Percentiles rank a stretch among this genome's conserved stretches.
These are phyloP conservation scores for Penicillium atrosanguineum DNA, from an alignment of 495 filamentous ascomycete species.

Conservation along the genomic window DNA sequence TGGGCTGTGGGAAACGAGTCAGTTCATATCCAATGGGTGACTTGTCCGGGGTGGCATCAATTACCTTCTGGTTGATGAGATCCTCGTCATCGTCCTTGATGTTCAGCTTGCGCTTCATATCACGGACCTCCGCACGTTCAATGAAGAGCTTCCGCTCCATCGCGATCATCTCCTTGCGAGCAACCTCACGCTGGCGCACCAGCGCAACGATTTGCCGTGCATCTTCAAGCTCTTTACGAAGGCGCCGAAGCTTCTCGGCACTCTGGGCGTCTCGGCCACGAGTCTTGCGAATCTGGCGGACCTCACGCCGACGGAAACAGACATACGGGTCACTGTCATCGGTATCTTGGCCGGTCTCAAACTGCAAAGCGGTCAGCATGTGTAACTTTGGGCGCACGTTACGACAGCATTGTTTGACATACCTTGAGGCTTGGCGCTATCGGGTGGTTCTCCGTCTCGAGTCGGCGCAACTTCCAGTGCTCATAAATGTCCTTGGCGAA, in stretches of 20 bases:
- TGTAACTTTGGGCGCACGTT: neutral
- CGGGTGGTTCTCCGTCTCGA: constrained; percentile 60
- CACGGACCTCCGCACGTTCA: constrained; percentile 73
- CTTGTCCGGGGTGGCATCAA: constrained; percentile 13
- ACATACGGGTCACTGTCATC: constrained; percentile 97
- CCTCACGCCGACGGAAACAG: constrained; percentile 94
- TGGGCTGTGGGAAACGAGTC: constrained; percentile 56
- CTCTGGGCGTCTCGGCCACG: constrained; percentile 90
- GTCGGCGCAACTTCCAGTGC: constrained; percentile 79
- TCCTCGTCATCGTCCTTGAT: constrained; percentile 95
- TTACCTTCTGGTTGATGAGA: constrained; percentile 88
- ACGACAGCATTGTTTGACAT: constrained; percentile 6
- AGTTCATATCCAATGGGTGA: constrained; percentile 20
- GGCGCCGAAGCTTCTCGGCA: constrained; percentile 86
- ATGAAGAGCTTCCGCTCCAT: constrained; percentile 76
- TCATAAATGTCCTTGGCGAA: constrained; percentile 87
- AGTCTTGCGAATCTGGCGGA: constrained; percentile 91
- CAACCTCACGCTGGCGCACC: constrained; percentile 73
- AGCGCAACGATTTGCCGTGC: constrained; percentile 75
- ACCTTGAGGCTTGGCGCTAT: constrained; percentile 76
- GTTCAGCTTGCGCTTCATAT: constrained; percentile 80
- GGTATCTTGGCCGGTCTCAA: constrained; percentile 87
- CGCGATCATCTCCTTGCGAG: constrained; percentile 71
- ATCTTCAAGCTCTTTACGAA: constrained; percentile 90
- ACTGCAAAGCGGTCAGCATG: constrained; percentile 48